Percentiles rank a stretch among this genome's conserved stretches.
Evolutionary conservation across 352 stramenopile species (phyloP).

Genomic region (Phytopythium litorale): DNA sequence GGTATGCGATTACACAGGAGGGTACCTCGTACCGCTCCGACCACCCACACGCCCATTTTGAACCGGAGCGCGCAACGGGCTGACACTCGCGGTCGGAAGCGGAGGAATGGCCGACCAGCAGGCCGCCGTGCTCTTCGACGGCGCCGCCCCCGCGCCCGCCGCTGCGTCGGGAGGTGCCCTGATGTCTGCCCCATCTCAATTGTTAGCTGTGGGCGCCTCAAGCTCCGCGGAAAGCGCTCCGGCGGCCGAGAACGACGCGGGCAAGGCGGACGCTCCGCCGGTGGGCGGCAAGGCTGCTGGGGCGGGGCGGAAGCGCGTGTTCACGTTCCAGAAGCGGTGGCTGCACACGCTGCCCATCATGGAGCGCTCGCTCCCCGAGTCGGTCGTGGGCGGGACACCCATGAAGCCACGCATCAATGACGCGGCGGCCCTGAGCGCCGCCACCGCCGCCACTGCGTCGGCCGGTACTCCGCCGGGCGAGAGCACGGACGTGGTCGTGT

Average conservation of each 20-base stretch:
- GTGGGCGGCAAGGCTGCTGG: neutral
- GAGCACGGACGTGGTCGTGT: conserved; percentile 53
- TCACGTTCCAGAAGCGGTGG: conserved; percentile 81
- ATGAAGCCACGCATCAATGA: conserved; percentile 20
- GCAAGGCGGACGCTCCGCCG: neutral
- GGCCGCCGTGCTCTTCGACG: conserved; percentile 1
- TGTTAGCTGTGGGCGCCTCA: neutral
- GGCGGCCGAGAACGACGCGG: conserved; percentile 4
- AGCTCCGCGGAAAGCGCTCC: neutral
- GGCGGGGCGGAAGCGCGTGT: conserved; percentile 50
- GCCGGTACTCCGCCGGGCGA: conserved; percentile 13
- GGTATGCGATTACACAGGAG: neutral
- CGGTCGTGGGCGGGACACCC: conserved; percentile 22
- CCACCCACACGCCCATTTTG: neutral
- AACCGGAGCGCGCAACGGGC: neutral
- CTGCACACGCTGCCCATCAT: conserved; percentile 76
- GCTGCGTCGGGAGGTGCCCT: neutral
- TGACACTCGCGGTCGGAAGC: neutral
- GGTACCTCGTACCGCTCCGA: conserved; percentile 3
- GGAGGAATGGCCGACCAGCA: conserved; percentile 1
- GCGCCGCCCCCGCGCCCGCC: neutral
- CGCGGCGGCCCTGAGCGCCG: conserved; percentile 3
- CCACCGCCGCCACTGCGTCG: neutral
- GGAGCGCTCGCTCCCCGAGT: conserved; percentile 54
- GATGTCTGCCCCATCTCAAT: neutral